Evolutionary conservation across 805 yeast species (phyloP), one percentile per base, ranked within the genome.

Genomic region (Teunomyces stri): DNA sequence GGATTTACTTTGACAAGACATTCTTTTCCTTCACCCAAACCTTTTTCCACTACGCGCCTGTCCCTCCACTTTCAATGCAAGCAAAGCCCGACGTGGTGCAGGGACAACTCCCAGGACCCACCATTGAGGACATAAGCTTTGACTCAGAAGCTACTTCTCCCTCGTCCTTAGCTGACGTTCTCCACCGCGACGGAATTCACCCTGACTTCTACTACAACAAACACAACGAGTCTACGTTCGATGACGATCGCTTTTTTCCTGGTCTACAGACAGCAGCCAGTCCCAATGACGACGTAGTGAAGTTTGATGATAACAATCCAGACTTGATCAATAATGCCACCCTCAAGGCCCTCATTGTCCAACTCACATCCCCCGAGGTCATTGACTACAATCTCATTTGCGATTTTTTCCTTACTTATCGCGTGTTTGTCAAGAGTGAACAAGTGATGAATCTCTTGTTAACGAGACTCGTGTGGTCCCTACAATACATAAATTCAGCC

Each of bases 381-480:
- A 78, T 92, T 13, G 91, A 89, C 63, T 92, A 92, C 63, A 80
- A 82, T 51, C 75, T 86, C 34, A 69, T 91, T 46, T 80, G 91
- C 42, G 97, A 94, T 68, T 90, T 94, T 63, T 88, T 92, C 62
- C 75, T 92, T 43, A 84, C 96, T 1, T 91, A 81, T 66, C 74
- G 98, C 43, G 75, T 82, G 45, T 90, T 87, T 60, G 69, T 85
- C 33, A 69, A 81, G 13, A 65, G 85, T n/a, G 60, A 69, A 13
- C 76, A 80, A 10, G 73, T 92, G 13, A 67, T 89, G 62, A 77
- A 79, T 47, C 66, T 86, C 29, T 66, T 91, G 29, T 59, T 85
- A 20, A 74, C 84, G 20, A 74, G 97, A 44, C 69, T 89, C 31
- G 72, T 80, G 9, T 89, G 96, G 96, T 80, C 89, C 20, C 64